Percentiles rank a stretch among this genome's conserved stretches.
Conservation (phyloP, 257 asterid genomes). For the Ocimum tenuiflorum region DNA sequence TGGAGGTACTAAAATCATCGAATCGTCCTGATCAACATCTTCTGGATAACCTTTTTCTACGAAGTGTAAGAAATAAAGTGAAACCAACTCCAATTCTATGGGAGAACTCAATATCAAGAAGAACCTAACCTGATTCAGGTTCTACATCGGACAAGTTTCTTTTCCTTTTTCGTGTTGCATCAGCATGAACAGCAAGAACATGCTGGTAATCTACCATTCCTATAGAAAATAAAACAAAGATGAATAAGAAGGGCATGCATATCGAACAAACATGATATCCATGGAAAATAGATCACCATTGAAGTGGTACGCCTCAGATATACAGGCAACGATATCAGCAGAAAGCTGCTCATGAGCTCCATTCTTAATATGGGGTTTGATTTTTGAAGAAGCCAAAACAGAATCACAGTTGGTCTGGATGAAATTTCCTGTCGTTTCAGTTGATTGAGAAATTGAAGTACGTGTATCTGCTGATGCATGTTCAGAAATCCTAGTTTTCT, state of each 20-base stretch:
- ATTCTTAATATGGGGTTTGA: conserved; percentile 24
- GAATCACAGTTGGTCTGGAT: conserved; percentile 30
- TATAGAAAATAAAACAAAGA: conserved; percentile 25
- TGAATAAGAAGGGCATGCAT: conserved; percentile 21
- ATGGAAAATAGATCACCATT: conserved; percentile 39
- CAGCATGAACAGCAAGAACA: conserved; percentile 83
- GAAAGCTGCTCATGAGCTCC: conserved; percentile 40
- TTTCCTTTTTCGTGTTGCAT: conserved; percentile 53
- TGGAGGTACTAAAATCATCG: conserved; percentile 76
- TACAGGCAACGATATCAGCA: conserved; percentile 66
- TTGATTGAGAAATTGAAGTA: conserved; percentile 19
- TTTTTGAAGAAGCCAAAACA: conserved; percentile 26
- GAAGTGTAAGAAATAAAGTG: conserved; percentile 21
- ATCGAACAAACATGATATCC: background rate
- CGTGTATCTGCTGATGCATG: conserved; percentile 23
- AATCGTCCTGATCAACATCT: conserved; percentile 73
- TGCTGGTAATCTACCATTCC: conserved; percentile 98
- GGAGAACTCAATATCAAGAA: conserved; percentile 19
- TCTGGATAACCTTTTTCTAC: conserved; percentile 51
- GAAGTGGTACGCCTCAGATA: conserved; percentile 70
- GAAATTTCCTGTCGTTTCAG: conserved; percentile 21
- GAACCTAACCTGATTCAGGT: conserved; percentile 46
- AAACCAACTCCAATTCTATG: conserved; percentile 3
- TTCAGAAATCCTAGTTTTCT: conserved; percentile 13
- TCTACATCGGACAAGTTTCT: conserved; percentile 69